Conservation (phyloP, 2,329 filamentous ascomycete species). For the Aspergillus ustus region DNA sequence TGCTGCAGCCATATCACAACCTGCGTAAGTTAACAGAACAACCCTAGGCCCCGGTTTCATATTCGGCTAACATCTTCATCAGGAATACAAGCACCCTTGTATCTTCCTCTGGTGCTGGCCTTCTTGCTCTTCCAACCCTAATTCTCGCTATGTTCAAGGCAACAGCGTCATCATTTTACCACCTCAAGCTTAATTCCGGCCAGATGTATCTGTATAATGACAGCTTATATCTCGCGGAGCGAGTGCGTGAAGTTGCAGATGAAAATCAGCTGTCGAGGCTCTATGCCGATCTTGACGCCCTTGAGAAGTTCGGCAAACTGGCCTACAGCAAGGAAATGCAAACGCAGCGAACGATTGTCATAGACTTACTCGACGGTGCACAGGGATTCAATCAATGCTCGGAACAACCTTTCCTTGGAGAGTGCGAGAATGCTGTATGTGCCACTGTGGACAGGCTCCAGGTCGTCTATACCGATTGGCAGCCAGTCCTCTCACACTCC, state of each 20-base stretch:
- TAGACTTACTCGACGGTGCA: slow-evolving; percentile 65
- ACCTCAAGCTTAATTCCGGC: slow-evolving; percentile 51
- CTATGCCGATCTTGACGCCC: slow-evolving; percentile 58
- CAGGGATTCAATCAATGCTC: slow-evolving; percentile 66
- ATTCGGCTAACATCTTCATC: slow-evolving; percentile 25
- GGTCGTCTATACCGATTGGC: slow-evolving; percentile 62
- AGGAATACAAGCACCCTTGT: slow-evolving; percentile 43
- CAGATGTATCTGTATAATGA: slow-evolving; percentile 71
- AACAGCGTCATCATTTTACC: slow-evolving; percentile 52
- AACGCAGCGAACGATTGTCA: slow-evolving; percentile 64
- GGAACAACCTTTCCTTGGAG: slow-evolving; percentile 60
- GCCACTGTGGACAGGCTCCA: slow-evolving; percentile 63
- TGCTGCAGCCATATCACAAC: slow-evolving; percentile 42
- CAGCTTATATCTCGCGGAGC: slow-evolving; percentile 61
- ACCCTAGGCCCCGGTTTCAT: background rate
- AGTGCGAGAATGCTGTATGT: slow-evolving; percentile 64
- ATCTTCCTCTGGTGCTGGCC: slow-evolving; percentile 47
- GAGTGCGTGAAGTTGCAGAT: slow-evolving; percentile 55
- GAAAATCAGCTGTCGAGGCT: slow-evolving; percentile 55
- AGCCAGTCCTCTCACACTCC: slow-evolving; percentile 61
- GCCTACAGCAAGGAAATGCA: slow-evolving; percentile 70
- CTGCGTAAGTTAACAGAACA: slow-evolving; percentile 37
- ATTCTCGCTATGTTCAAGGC: slow-evolving; percentile 57
- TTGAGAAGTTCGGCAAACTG: slow-evolving; percentile 64
- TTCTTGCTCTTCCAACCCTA: slow-evolving; percentile 52